These are phyloP conservation scores for Scleroderma bovista DNA, from an alignment of 768 basidiomycete species.

Conservation along the genomic window DNA sequence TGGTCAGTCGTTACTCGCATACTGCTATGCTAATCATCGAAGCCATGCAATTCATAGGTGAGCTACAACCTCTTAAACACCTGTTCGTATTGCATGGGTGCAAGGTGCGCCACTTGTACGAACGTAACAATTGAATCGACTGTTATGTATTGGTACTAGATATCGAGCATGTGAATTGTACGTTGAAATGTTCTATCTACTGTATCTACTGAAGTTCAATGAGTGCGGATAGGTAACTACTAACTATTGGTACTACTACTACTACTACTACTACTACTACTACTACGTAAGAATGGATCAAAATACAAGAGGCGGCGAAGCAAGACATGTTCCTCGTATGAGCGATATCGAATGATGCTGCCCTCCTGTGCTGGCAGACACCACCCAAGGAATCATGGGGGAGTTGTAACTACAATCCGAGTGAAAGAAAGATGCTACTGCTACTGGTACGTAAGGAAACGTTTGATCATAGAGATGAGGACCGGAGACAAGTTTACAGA, in stretches of 20 bases:
- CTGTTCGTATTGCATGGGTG: slow-evolving; percentile 15
- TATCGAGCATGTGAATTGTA: background rate
- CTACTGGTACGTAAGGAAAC: slow-evolving; percentile 16
- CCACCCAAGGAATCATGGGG: slow-evolving; percentile 9
- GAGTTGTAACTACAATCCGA: slow-evolving; percentile 27
- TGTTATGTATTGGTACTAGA: no score
- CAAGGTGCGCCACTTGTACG: slow-evolving; percentile 10
- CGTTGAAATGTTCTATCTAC: slow-evolving; percentile 26
- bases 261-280: slow-evolving; percentile 41
- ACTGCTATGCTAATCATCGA: slow-evolving; percentile 2
- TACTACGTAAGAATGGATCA: slow-evolving; percentile 37
- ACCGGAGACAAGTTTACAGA: slow-evolving; percentile 26
- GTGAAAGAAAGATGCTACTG: slow-evolving; percentile 19
- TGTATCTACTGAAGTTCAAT: slow-evolving; percentile 31
- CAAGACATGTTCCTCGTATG: background rate
- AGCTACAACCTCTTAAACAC: slow-evolving; percentile 26
- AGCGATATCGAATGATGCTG: slow-evolving; percentile 1
- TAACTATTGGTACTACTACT: slow-evolving; percentile 39
- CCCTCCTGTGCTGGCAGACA: background rate
- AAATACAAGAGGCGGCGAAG: slow-evolving; percentile 10
- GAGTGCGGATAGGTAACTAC: slow-evolving; percentile 29
- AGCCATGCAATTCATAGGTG: slow-evolving; percentile 21
- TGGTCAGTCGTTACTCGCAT: slow-evolving; percentile 13
- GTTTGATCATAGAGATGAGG: slow-evolving; percentile 16
- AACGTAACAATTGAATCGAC: no score